A percentile compares a stretch with the other conserved stretches of the same genome.
These are phyloP conservation scores for Massariosphaeria phaeospora DNA, from an alignment of 495 filamentous ascomycete genomes.

Conservation along the genomic window DNA sequence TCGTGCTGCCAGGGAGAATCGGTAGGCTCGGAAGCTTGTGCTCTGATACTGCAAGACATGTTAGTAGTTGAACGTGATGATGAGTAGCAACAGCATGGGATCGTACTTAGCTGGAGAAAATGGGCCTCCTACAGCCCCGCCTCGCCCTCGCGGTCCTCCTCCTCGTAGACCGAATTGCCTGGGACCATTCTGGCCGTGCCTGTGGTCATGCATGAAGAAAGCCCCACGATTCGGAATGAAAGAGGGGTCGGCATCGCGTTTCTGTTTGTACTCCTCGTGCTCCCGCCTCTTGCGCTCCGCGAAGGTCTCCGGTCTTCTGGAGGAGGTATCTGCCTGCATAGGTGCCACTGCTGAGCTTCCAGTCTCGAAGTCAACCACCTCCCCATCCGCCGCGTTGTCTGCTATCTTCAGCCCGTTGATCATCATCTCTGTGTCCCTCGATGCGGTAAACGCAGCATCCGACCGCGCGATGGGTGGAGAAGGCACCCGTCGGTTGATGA, in stretches of 20 bases:
- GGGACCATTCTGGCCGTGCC: conserved; percentile 71
- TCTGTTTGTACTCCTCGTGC: conserved; percentile 84
- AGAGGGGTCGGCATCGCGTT: conserved; percentile 81
- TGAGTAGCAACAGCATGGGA: conserved; percentile 3
- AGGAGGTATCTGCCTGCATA: conserved; percentile 16
- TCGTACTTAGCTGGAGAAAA: conserved; percentile 56
- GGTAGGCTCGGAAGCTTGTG: conserved; percentile 51
- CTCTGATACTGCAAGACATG: conserved; percentile 38
- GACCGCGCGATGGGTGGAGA: conserved; percentile 29
- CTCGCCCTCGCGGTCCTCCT: conserved; percentile 49
- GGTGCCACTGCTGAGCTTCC: conserved; percentile 36
- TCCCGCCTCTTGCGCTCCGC: conserved; percentile 72
- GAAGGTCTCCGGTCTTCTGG: conserved; percentile 44
- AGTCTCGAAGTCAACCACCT: conserved; percentile 66
- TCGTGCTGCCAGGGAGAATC: conserved; percentile 87
- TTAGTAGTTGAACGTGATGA: conserved; percentile 17
- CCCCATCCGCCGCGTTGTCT: conserved; percentile 49
- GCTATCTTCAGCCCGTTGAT: conserved; percentile 72
- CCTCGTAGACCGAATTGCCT: conserved; percentile 52
- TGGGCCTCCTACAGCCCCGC: conserved; percentile 50
- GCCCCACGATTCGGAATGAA: conserved; percentile 92
- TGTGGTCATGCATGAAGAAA: conserved; percentile 96
- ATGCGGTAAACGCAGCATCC: conserved; percentile 33
- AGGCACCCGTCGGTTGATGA: conserved; percentile 5
- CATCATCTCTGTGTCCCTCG: conserved; percentile 81